Percentiles rank a stretch among this genome's conserved stretches.
Evolutionary conservation across 768 basidiomycete genomes (phyloP).

Genomic region (Trichaptum fuscoviolaceum): DNA sequence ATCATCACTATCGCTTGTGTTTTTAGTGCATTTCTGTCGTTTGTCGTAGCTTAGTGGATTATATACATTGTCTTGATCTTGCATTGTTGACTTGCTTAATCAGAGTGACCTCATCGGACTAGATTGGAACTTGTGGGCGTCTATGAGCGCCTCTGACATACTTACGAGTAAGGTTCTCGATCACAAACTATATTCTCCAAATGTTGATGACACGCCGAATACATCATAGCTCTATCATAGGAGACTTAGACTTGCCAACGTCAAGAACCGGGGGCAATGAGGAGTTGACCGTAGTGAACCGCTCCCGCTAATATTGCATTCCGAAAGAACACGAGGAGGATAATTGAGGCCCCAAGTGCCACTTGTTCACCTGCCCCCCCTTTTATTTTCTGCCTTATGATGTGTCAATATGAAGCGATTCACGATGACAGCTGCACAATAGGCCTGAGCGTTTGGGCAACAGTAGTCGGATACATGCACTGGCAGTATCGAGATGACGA

Average conservation of each 20-base stretch:
- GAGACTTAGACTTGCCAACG: too few species aligned
- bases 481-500: background rate
- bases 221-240: background rate
- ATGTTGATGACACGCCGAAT: background rate
- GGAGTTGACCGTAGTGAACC: too few species aligned
- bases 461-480: too few species aligned
- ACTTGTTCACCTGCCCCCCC: background rate
- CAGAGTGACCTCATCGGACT: background rate
- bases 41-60: background rate
- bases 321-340: background rate
- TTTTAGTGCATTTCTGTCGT: background rate
- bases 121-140: background rate
- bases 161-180: background rate
- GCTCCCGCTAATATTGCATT: background rate
- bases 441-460: too few species aligned
- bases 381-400: background rate
- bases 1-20: background rate
- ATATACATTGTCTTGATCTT: background rate
- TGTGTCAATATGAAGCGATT: background rate
- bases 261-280: too few species aligned
- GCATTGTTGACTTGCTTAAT: background rate
- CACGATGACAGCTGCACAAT: background rate
- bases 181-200: background rate
- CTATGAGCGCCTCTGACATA: background rate
- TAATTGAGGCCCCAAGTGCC: background rate